A percentile compares a stretch with the other conserved stretches of the same genome.
These are phyloP conservation scores for Rhipidocladum racemiflorum DNA, from an alignment of 176 grass and related monocot species.

Conservation along the genomic window DNA sequence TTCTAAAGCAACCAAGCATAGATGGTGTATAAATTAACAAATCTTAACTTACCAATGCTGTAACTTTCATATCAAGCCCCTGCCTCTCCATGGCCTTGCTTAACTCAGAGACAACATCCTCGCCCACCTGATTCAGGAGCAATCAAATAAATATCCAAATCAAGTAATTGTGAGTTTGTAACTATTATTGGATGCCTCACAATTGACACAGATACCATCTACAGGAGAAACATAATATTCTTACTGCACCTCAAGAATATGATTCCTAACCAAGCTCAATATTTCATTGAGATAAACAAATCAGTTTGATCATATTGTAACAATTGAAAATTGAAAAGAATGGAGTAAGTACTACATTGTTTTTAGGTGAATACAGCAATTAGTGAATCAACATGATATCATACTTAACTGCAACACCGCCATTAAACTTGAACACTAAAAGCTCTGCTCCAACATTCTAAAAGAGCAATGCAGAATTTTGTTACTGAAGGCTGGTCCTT, in stretches of 20 bases:
- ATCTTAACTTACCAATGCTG: constrained; percentile 53
- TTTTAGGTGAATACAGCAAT: neutral
- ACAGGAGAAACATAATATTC: neutral
- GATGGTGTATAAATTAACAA: too few species aligned
- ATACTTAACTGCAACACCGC: neutral
- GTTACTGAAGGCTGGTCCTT: neutral
- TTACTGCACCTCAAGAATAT: neutral
- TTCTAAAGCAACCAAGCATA: too few species aligned
- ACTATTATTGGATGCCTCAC: neutral
- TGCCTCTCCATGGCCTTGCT: constrained; percentile 64
- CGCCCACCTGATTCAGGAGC: constrained; percentile 44
- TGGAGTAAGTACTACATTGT: neutral
- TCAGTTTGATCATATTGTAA: neutral
- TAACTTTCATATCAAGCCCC: constrained; percentile 65
- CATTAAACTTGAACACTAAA: neutral
- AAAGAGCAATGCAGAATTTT: neutral
- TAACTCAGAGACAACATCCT: constrained; percentile 65
- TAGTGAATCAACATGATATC: neutral
- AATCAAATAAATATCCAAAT: constrained; percentile 22
- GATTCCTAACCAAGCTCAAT: neutral
- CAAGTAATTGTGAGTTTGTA: neutral
- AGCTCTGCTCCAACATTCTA: neutral
- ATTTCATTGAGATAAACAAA: neutral
- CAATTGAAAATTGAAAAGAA: neutral
- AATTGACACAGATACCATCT: neutral